phyloP scores from a whole-genome alignment of 169 alveolate genomes.

The Perkinsus chesapeaki region DNA sequence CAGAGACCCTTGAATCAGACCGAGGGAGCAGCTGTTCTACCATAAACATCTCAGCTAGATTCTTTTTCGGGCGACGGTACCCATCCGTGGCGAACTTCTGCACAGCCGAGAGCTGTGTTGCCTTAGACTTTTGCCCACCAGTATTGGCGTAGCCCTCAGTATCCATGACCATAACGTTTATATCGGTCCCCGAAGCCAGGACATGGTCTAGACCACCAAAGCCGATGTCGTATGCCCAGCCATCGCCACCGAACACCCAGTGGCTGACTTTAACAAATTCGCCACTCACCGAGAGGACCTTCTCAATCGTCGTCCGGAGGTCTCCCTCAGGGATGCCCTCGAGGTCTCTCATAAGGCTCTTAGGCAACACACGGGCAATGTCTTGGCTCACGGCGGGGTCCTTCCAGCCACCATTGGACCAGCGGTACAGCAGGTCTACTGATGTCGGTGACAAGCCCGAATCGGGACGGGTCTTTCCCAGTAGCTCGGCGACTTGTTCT shows the following conservation, averaged over 20 bases:
- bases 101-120: conserved; percentile 50
- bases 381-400: neutral
- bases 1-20: conserved; percentile 38
- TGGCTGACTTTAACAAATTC: conserved; percentile 22
- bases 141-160: conserved; percentile 54
- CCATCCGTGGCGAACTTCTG: conserved; percentile 52
- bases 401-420: neutral
- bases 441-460: neutral
- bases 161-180: conserved; percentile 43
- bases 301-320: neutral
- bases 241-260: conserved; percentile 53
- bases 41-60: conserved; percentile 37
- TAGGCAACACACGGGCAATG: neutral
- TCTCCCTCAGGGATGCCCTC: neutral
- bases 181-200: conserved; percentile 33
- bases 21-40: neutral
- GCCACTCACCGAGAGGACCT: neutral
- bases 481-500: neutral
- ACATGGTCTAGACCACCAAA: conserved; percentile 51
- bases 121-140: conserved; percentile 49
- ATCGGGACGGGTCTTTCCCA: neutral
- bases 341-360: neutral
- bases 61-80: conserved; percentile 40
- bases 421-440: neutral
- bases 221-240: conserved; percentile 61